Conservation (phyloP, 1,139 yeast genomes). For the Eremothecium coryli region DNA sequence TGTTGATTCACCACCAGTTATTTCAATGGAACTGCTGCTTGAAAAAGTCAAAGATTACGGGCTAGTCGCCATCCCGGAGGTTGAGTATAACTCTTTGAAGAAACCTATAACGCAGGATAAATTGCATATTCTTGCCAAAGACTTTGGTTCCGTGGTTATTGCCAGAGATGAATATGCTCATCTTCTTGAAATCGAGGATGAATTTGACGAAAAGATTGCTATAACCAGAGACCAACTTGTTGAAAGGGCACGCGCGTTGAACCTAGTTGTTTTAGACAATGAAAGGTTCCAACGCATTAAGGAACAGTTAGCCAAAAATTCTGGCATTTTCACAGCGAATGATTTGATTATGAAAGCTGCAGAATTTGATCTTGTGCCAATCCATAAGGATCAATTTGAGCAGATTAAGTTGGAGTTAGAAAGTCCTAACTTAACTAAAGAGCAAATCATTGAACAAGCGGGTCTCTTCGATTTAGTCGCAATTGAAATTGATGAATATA, state of each 20-base stretch:
- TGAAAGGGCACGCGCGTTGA: constrained; percentile 26
- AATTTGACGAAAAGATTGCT: constrained; percentile 1
- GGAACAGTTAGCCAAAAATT: constrained; percentile 8
- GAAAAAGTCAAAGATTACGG: constrained; percentile 11
- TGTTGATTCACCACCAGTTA: constrained; percentile 1
- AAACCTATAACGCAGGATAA: constrained; percentile 6
- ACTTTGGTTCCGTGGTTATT: constrained; percentile 3
- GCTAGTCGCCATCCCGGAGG: constrained; percentile 9
- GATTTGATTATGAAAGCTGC: constrained; percentile 35
- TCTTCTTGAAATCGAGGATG: constrained; percentile 7
- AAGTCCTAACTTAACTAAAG: constrained; percentile 18
- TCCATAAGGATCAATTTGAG: constrained; percentile 35
- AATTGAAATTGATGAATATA: constrained; percentile 12
- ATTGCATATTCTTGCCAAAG: constrained; percentile 4
- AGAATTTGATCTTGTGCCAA: constrained; percentile 39
- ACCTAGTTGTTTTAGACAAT: constrained; percentile 27
- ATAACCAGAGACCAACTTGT: constrained; percentile 17
- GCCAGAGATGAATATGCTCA: constrained; percentile 7
- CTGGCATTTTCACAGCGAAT: constrained; percentile 15
- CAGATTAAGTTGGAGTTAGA: constrained; percentile 17
- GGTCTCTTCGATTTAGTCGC: constrained; percentile 12
- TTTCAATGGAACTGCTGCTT: constrained; percentile 5
- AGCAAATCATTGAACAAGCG: constrained; percentile 17
- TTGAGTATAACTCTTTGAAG: constrained; percentile 9
- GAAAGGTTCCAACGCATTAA: constrained; percentile 26